phyloP scores from a whole-genome alignment of 805 yeast species.

The Candida khao-thaluensis region DNA sequence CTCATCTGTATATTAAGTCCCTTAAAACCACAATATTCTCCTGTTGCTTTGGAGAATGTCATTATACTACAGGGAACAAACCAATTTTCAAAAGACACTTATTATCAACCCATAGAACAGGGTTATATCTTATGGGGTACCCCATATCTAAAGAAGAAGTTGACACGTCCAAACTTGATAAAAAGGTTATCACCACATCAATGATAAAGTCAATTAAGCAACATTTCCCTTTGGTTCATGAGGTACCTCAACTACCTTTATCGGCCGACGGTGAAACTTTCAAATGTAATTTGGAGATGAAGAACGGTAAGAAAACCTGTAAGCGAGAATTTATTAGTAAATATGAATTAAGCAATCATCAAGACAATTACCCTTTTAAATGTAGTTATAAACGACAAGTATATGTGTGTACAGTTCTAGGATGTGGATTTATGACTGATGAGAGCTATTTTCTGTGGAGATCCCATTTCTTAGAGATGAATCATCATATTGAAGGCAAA shows the following conservation, averaged over 20 bases:
- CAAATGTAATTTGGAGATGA: constrained; percentile 14
- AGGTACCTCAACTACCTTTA: constrained; percentile 23
- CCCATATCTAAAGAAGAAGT: constrained; percentile 19
- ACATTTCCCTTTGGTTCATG: constrained; percentile 24
- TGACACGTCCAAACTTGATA: not conserved
- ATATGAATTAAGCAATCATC: constrained; percentile 21
- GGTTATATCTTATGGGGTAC: constrained; percentile 24
- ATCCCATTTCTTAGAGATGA: constrained; percentile 22
- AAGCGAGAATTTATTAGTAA: constrained; percentile 16
- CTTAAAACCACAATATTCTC: constrained; percentile 14
- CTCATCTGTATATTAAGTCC: constrained; percentile 11
- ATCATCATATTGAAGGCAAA: constrained; percentile 16
- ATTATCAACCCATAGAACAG: constrained; percentile 20
- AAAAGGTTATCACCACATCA: constrained; percentile 1
- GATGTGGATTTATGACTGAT: constrained; percentile 41
- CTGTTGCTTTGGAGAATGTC: constrained; percentile 27
- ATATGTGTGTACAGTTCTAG: constrained; percentile 37
- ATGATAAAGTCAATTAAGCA: constrained; percentile 13
- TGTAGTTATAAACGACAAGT: constrained; percentile 35
- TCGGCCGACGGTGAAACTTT: constrained; percentile 20
- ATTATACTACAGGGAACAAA: constrained; percentile 30
- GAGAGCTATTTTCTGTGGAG: constrained; percentile 31
- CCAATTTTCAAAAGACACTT: constrained; percentile 26
- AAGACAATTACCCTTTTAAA: constrained; percentile 12
- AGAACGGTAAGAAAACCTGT: constrained; percentile 12